A percentile compares a stretch with the other conserved stretches of the same genome.
Conservation (phyloP, 176 grass and related monocot species). For the Aegilops longissima region DNA sequence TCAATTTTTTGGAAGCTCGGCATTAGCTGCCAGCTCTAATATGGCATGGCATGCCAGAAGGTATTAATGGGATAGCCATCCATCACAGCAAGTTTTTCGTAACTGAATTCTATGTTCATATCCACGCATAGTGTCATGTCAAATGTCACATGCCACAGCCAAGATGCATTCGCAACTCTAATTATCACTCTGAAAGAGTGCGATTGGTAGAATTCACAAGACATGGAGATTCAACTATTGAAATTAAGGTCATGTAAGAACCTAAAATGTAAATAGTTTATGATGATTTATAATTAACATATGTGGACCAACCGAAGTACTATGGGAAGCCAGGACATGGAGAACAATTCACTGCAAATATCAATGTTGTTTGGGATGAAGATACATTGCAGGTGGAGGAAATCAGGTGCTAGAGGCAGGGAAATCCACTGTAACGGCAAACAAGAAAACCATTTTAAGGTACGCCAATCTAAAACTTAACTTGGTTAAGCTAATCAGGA, state of each 20-base stretch:
- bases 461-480: background rate
- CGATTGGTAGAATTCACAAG: background rate
- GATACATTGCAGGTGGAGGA: background rate
- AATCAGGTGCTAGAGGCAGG: constrained; percentile 6
- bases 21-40: background rate
- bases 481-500: background rate
- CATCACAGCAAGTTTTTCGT: background rate
- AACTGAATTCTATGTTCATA: background rate
- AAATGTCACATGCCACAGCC: background rate
- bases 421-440: background rate
- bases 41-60: background rate
- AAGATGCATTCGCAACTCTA: background rate
- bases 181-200: background rate
- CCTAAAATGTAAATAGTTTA: background rate
- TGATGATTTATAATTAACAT: background rate
- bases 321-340: background rate
- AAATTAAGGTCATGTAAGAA: constrained; percentile 5
- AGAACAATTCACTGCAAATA: background rate
- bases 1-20: background rate
- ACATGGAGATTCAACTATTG: background rate
- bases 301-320: background rate
- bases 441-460: background rate
- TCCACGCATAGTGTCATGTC: background rate
- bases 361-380: background rate
- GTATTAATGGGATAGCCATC: background rate